Percentiles rank a stretch among this genome's conserved stretches.
phyloP scores from a whole-genome alignment of 2,329 filamentous ascomycete species.

The Canariomyces notabilis region DNA sequence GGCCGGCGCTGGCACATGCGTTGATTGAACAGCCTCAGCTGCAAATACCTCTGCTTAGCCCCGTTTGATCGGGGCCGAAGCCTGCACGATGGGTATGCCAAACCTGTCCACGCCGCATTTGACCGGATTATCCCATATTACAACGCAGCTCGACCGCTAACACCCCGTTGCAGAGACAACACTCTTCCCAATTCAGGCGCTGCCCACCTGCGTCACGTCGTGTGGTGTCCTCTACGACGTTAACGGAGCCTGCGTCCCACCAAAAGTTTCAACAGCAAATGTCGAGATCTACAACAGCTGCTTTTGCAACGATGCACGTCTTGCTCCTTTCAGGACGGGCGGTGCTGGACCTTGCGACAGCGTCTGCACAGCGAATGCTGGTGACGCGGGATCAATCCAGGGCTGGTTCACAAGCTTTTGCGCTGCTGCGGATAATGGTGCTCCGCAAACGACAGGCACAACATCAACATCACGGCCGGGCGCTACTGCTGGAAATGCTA shows the following conservation, averaged over 20 bases:
- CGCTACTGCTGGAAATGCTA: constrained; percentile 17
- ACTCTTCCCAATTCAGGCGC: constrained; percentile 51
- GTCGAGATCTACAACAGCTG: constrained; percentile 58
- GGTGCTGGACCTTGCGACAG: constrained; percentile 57
- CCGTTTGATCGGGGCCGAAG: not conserved
- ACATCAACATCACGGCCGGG: constrained; percentile 24
- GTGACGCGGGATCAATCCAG: constrained; percentile 54
- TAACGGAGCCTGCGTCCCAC: constrained; percentile 65
- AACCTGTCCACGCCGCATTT: not conserved
- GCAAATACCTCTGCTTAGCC: not conserved
- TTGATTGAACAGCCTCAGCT: not conserved
- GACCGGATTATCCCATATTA: not conserved
- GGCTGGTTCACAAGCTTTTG: constrained; percentile 69
- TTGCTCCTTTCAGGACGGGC: constrained; percentile 54
- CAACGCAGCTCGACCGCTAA: not conserved
- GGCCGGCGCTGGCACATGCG: not conserved
- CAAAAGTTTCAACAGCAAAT: constrained; percentile 43
- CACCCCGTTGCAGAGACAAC: constrained; percentile 36
- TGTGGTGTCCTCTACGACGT: constrained; percentile 64
- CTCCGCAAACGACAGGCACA: not conserved
- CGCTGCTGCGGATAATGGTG: constrained; percentile 31
- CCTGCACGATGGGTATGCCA: constrained; percentile 12
- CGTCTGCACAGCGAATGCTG: constrained; percentile 46
- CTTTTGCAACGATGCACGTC: constrained; percentile 63
- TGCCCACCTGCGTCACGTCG: constrained; percentile 57